Evolutionary conservation across 495 filamentous ascomycete species (phyloP).

Genomic region (Podospora didyma): DNA sequence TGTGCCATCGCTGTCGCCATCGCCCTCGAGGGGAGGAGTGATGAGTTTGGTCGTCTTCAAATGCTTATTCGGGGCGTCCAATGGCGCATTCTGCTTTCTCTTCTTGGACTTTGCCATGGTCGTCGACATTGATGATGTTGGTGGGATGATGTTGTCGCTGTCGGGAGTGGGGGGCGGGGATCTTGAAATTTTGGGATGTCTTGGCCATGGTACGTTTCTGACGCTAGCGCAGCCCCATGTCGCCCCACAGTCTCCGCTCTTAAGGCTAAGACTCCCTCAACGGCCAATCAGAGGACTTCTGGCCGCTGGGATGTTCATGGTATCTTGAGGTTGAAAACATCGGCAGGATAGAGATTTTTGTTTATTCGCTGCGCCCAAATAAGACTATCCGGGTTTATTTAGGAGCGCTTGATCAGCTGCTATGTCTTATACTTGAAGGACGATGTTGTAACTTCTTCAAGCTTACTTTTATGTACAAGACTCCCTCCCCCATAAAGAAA

Average conservation of each 20-base stretch:
- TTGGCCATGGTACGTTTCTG: neutral
- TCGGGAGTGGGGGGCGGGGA: neutral
- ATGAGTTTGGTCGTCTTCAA: conserved; percentile 20
- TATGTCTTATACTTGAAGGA: no score
- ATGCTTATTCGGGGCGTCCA: conserved; percentile 23
- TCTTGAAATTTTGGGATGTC: neutral
- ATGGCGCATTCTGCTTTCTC: conserved; percentile 18
- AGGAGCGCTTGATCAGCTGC: no score
- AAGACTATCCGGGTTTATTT: no score
- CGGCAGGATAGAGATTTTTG: no score
- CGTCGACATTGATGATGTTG: neutral
- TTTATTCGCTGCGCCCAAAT: no score
- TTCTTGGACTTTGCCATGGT: conserved; percentile 22
- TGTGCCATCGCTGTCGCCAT: conserved; percentile 2
- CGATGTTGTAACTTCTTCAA: no score
- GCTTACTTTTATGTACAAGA: no score
- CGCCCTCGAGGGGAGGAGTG: conserved; percentile 30
- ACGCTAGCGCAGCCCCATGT: neutral
- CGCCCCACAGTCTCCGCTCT: neutral
- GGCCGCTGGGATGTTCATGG: neutral
- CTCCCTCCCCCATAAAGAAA: no score
- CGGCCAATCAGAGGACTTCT: neutral
- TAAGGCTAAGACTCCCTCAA: no score
- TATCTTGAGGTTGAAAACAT: no score
- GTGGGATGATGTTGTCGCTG: neutral